phyloP scores from a whole-genome alignment of 129 eudicot species.

The Chrysanthemum seticuspe region DNA sequence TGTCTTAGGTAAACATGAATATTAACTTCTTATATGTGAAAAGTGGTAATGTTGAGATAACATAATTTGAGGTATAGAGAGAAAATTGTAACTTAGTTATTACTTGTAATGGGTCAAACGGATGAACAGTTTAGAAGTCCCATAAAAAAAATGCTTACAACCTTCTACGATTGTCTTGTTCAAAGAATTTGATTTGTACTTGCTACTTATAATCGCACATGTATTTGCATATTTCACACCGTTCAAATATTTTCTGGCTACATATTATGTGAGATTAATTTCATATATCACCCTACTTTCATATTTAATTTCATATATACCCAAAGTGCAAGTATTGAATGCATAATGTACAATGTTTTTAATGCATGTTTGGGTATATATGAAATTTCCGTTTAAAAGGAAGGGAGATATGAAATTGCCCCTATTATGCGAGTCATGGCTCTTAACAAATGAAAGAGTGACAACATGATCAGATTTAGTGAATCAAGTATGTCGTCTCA shows the following conservation, averaged over 20 bases:
- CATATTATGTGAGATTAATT: not conserved
- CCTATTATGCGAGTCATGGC: not conserved
- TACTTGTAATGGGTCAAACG: not conserved
- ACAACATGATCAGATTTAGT: no score
- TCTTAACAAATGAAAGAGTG: slow-evolving; percentile 77
- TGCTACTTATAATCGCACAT: not conserved
- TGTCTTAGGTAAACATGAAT: not conserved
- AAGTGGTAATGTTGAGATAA: not conserved
- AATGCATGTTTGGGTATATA: no score
- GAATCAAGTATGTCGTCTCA: no score
- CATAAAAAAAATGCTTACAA: not conserved
- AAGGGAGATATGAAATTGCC: no score
- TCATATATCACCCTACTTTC: no score
- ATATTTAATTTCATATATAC: no score
- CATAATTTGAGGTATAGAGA: not conserved
- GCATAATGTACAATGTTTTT: no score
- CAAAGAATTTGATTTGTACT: not conserved
- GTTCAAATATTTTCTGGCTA: not conserved
- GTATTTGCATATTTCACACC: not conserved
- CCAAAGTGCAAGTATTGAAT: no score
- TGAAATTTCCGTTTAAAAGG: no score
- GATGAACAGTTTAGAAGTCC: not conserved
- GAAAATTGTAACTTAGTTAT: not conserved
- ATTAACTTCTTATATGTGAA: not conserved
- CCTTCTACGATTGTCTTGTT: not conserved